Conservation (phyloP, 805 yeast species). For the Ogataea parapolymorpha region DNA sequence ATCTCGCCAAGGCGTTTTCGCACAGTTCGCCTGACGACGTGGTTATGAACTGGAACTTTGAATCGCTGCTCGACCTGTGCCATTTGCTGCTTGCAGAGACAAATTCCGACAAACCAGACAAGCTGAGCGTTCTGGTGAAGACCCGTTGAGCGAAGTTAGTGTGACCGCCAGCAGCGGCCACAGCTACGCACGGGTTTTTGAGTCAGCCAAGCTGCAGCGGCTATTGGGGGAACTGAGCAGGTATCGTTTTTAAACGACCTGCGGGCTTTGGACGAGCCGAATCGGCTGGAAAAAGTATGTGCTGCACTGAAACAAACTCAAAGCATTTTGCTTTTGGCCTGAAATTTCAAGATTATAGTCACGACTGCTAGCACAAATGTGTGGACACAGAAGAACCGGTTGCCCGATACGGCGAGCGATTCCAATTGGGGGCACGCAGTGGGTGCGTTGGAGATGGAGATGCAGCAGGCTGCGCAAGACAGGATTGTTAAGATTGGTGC, state of each 20-base stretch:
- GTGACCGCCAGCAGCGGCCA: conserved; percentile 87
- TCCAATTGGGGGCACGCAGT: conserved; percentile 6
- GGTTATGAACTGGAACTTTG: conserved; percentile 62
- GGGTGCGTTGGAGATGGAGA: conserved; percentile 12
- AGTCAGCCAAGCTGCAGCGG: too few species aligned
- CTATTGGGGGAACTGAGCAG: conserved; percentile 69
- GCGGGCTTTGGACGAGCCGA: conserved; percentile 49
- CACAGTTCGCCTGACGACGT: conserved; percentile 54
- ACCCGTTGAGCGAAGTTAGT: conserved; percentile 72
- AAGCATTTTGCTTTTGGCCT: conserved; percentile 39
- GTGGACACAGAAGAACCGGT: conserved; percentile 33
- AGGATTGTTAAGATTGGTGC: conserved; percentile 71
- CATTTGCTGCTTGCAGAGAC: conserved; percentile 63
- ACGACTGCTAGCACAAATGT: conserved; percentile 53
- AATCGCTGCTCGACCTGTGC: conserved; percentile 63
- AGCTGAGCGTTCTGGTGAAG: conserved; percentile 69
- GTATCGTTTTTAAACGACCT: conserved; percentile 64
- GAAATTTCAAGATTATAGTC: conserved; percentile 48
- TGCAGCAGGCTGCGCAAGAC: conserved; percentile 18
- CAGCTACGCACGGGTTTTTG: conserved; percentile 43
- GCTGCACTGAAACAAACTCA: conserved; percentile 59
- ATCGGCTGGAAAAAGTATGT: conserved; percentile 50
- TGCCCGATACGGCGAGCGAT: conserved; percentile 29
- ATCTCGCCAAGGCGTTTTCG: conserved; percentile 56
- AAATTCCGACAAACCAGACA: conserved; percentile 58